These are phyloP conservation scores for Tagetes patula DNA, from an alignment of 129 eudicot species.

Conservation along the genomic window DNA sequence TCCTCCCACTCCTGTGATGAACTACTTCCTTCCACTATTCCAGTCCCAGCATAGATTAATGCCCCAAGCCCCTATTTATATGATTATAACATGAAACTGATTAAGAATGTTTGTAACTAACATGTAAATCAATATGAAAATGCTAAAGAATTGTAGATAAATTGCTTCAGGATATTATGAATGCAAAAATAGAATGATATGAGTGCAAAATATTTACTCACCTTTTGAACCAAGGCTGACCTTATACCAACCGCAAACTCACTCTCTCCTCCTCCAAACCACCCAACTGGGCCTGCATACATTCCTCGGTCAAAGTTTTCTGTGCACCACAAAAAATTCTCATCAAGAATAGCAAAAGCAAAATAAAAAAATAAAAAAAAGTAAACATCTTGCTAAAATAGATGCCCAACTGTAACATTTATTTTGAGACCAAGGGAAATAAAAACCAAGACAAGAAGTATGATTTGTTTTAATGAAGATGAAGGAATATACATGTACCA, in stretches of 20 bases:
- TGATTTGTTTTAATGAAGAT: conserved; percentile 11
- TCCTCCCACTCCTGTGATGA: conserved; percentile 91
- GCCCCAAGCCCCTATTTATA: conserved; percentile 74
- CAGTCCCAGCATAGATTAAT: conserved; percentile 90
- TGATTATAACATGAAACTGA: conserved; percentile 14
- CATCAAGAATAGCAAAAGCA: not conserved
- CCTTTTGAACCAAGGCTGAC: conserved; percentile 86
- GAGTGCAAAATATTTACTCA: conserved; percentile 12
- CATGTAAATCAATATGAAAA: not conserved
- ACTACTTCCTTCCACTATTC: conserved; percentile 89
- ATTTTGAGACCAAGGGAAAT: conserved; percentile 4
- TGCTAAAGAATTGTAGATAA: not conserved
- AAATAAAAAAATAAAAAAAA: not conserved
- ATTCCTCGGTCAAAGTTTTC: conserved; percentile 96
- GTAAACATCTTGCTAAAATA: not conserved
- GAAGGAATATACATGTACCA: conserved; percentile 56
- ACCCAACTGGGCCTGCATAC: conserved; percentile 99
- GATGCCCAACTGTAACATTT: not conserved
- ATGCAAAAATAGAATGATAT: not conserved
- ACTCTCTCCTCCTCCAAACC: conserved; percentile 96
- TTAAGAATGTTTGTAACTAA: not conserved
- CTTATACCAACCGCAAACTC: conserved; percentile 98
- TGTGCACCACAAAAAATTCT: conserved; percentile 33
- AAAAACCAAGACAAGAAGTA: not conserved
- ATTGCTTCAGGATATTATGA: not conserved